Percentiles rank a stretch among this genome's conserved stretches.
These are phyloP conservation scores for Xylaria scruposa DNA, from an alignment of 495 filamentous ascomycete species.

Conservation along the genomic window DNA sequence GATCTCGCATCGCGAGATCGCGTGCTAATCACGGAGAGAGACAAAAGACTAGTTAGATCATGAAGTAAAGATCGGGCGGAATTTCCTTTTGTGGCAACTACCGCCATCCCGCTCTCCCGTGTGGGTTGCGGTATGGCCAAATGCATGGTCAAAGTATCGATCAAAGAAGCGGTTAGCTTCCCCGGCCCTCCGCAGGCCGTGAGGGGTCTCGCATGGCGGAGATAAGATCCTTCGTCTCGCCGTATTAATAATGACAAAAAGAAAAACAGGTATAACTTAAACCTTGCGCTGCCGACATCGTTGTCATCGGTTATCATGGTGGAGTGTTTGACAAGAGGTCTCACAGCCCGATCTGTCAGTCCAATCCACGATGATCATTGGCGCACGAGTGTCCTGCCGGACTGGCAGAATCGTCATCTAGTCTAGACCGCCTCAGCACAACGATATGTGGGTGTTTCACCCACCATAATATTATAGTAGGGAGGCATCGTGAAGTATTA, in stretches of 20 bases:
- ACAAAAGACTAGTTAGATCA: background rate
- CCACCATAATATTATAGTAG: background rate
- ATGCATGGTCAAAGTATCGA: background rate
- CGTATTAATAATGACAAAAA: conserved; percentile 3
- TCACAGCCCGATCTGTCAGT: too few species aligned
- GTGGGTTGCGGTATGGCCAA: background rate
- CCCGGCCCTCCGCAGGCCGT: background rate
- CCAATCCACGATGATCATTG: background rate
- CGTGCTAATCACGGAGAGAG: background rate
- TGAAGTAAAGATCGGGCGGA: conserved; percentile 2
- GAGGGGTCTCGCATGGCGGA: background rate
- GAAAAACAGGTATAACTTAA: background rate
- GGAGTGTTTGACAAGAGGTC: conserved; percentile 1
- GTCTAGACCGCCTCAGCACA: background rate
- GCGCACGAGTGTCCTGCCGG: background rate
- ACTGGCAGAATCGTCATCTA: background rate
- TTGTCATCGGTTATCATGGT: conserved; percentile 1
- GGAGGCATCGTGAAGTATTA: conserved; percentile 22
- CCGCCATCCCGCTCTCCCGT: background rate
- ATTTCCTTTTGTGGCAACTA: conserved; percentile 6
- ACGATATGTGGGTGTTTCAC: background rate
- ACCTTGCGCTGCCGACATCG: conserved; percentile 25
- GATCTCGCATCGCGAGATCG: background rate
- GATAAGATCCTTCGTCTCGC: background rate
- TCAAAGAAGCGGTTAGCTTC: background rate